Evolutionary conservation across 1,139 yeast species (phyloP).

Genomic region (Candida labiduridarum): DNA sequence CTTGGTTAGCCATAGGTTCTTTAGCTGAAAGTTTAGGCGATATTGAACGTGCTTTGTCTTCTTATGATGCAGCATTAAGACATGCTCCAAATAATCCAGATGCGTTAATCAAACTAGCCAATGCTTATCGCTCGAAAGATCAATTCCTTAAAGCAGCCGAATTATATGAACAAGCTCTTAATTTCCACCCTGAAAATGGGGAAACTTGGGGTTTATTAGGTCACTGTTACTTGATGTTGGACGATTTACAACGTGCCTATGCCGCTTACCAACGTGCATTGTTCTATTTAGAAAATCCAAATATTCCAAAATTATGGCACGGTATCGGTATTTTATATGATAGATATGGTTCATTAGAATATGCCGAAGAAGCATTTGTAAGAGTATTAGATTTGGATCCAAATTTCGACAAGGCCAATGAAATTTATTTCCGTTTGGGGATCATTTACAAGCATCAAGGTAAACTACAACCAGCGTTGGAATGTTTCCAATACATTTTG

Average conservation of each 20-base stretch:
- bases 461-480: slow-evolving; percentile 82
- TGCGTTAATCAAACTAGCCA: slow-evolving; percentile 83
- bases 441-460: slow-evolving; percentile 95
- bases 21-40: slow-evolving; percentile 91
- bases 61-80: slow-evolving; percentile 88
- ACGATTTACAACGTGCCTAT: slow-evolving; percentile 92
- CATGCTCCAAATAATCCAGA: slow-evolving; percentile 86
- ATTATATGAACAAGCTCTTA: slow-evolving; percentile 82
- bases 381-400: slow-evolving; percentile 95
- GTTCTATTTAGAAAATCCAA: slow-evolving; percentile 87
- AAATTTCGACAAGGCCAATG: slow-evolving; percentile 92
- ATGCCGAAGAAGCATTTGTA: slow-evolving; percentile 97
- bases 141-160: slow-evolving; percentile 94
- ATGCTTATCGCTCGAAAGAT: slow-evolving; percentile 84
- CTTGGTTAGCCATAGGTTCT: slow-evolving; percentile 91
- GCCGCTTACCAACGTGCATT: slow-evolving; percentile 96
- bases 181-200: slow-evolving; percentile 84
- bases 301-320: slow-evolving; percentile 97
- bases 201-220: slow-evolving; percentile 98
- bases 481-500: slow-evolving; percentile 90
- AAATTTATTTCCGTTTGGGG: slow-evolving; percentile 94
- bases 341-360: slow-evolving; percentile 91
- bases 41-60: slow-evolving; percentile 82
- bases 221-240: slow-evolving; percentile 95
- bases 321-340: slow-evolving; percentile 97